phyloP scores from a whole-genome alignment of 441 rosid genomes.

The Hypseocharis bilobata region DNA sequence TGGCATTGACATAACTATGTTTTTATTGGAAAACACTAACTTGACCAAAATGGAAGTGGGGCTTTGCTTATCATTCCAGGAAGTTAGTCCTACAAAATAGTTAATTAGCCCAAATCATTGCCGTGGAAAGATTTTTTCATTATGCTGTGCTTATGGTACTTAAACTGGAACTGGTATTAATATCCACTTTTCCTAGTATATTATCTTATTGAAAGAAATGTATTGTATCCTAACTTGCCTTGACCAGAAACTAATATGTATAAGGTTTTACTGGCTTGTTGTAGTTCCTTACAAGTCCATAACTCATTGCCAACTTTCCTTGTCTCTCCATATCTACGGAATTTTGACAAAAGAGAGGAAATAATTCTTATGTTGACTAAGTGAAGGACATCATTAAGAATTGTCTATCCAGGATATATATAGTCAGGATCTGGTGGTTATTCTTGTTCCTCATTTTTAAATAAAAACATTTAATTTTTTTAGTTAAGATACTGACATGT shows the following conservation, averaged over 20 bases:
- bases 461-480: not conserved
- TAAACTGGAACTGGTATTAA: no score
- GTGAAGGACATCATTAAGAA: not conserved
- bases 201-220: not conserved
- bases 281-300: not conserved
- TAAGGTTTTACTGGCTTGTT: not conserved
- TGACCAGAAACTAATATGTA: not conserved
- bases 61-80: not conserved
- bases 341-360: not conserved
- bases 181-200: not conserved
- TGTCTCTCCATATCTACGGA: not conserved
- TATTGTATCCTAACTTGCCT: not conserved
- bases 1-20: not conserved
- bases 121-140: not conserved
- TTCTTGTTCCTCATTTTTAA: not conserved
- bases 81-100: not conserved
- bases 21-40: no score
- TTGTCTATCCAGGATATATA: not conserved
- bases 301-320: not conserved
- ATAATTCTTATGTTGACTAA: not conserved
- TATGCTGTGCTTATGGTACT: no score
- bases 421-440: not conserved
- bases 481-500: conserved; percentile 1
- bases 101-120: not conserved
- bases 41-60: no score